Base-by-base conservation (phyloP, 2,329 filamentous ascomycete species). In the Coniochaeta sp. region DNA sequence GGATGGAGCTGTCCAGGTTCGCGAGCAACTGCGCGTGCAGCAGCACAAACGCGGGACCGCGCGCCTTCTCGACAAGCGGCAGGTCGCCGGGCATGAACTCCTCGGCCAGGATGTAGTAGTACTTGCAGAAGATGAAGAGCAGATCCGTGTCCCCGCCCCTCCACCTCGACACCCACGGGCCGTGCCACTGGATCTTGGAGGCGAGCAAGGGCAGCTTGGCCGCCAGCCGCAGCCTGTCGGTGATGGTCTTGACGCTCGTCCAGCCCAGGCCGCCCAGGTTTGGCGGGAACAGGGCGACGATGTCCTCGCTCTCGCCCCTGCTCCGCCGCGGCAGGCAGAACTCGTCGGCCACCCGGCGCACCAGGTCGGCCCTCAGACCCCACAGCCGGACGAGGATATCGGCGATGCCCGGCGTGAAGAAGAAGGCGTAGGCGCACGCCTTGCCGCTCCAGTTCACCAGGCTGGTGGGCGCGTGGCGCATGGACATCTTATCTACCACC, bases 371-470 rank as follows among this genome's bases (percentile, higher is more conserved):
- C 2, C 86, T 84, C 22, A 91, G 79, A 40, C 84, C 85, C 92
- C 93, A 96, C 6, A 96, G 77, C 17, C 91, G 85, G 28, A 93
- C 84, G 57, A 96, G 79, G 58, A 96, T 84, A 68, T 96, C 91
- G 8, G 91, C 89, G 59, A 96, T 84, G 5, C 91, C 91, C 0
- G 91, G 91, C 31, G 90, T 93, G 68, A 96, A 97, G 75, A 93
- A 95, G 73, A 96, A 96, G 33, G 91, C 92, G 72, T 96, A 96
- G 1, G 93, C 92, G 69, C 90, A 93, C 4, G 91, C 90, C 74
- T 95, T 96, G 62, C 91, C 93, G 59, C 90, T 91, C 71, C 96
- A 96, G 33, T 89, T 89, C 61, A 96, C 90, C 61, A 92, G 73
- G 66, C 85, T 89, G 22, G 79, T 68, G 1, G 83, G 82, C 4